Conservation (phyloP, 257 asterid genomes). For the Eucommia ulmoides region DNA sequence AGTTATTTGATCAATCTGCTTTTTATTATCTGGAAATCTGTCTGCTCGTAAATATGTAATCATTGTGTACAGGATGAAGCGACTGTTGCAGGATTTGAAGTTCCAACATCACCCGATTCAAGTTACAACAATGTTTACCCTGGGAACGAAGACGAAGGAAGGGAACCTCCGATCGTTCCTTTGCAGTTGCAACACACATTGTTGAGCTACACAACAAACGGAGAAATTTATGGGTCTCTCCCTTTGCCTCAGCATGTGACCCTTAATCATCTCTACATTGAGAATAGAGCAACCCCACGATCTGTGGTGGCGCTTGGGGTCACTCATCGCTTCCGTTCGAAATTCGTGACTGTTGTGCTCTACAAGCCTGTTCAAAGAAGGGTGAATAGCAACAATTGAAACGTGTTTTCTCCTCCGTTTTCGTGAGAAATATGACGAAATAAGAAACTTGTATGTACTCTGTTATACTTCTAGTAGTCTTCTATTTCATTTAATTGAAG, state of each 20-base stretch:
- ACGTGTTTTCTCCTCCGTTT: too few relatives aligned
- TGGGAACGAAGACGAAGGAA: conserved; percentile 65
- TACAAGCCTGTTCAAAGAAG: conserved; percentile 84
- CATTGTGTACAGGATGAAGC: conserved; percentile 45
- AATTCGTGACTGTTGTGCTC: conserved; percentile 74
- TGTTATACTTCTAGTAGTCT: too few relatives aligned
- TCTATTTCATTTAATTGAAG: too few relatives aligned
- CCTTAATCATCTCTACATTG: conserved; percentile 81
- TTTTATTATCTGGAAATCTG: too few relatives aligned
- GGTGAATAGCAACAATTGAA: conserved; percentile 25
- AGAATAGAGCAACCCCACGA: conserved; percentile 56
- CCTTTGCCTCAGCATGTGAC: conserved; percentile 63
- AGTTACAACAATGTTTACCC: conserved; percentile 70
- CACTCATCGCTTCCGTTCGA: conserved; percentile 83
- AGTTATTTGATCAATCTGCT: too few relatives aligned
- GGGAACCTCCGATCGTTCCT: conserved; percentile 70
- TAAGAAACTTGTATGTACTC: too few relatives aligned
- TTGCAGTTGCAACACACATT: conserved; percentile 66
- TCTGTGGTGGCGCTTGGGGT: conserved; percentile 76
- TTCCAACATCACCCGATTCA: conserved; percentile 70
- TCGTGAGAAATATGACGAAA: too few relatives aligned
- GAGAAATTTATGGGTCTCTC: conserved; percentile 33
- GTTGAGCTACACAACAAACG: conserved; percentile 34
- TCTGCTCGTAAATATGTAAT: background rate
- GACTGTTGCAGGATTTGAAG: conserved; percentile 72